Base-by-base conservation (phyloP, 768 basidiomycete species). In the Pseudohyphozyma bogoriensis region DNA sequence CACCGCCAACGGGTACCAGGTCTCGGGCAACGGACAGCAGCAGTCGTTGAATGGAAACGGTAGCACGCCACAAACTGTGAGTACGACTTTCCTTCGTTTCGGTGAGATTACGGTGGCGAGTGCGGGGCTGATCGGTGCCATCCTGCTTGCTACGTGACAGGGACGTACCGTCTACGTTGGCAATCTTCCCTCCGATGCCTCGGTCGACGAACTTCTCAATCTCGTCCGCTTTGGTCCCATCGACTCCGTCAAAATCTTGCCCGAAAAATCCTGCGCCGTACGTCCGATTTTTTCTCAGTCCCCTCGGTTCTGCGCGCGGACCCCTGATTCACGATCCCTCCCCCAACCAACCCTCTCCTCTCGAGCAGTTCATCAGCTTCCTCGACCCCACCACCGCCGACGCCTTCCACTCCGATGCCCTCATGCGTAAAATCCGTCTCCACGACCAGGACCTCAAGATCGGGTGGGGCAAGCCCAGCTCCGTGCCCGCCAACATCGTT, bases 381-480 rank as follows among this genome's bases (percentile, higher is more conserved):
- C 80, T 99, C 56, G 92, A 99, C 60, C 86, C 85, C 26, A 79
- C 83, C 32, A 95, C 88, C 8, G 91, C 95, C 12, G 88, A 89
- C 0, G 91, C 90, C 0, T 99, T 99, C 81, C 89, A 93, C 70
- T 92, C 93, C 40, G 95, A 97, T 70, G 93, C 93, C 1, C 84
- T 86, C 35, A 85, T 96, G 73, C 91, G 95, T 78, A 96, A 95
- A 74, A 77, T 97, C 63, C 76, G 86, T 24, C 79, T 99, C 18
- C 93, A 96, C 72, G 88, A 86, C 4, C 90, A 95, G 73, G 95
- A 96, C 74, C 84, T 99, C 70, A 92, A 92, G 77, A 92, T 99
- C 65, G 95, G 95, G 26, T 99, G 93, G 93, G 95, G 93, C 31
- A 95, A 97, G 73, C 86, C 92, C 1, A 85, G 84, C 3, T 83